Evolutionary conservation across 768 basidiomycete genomes (phyloP).

Genomic region (Hericium erinaceus): DNA sequence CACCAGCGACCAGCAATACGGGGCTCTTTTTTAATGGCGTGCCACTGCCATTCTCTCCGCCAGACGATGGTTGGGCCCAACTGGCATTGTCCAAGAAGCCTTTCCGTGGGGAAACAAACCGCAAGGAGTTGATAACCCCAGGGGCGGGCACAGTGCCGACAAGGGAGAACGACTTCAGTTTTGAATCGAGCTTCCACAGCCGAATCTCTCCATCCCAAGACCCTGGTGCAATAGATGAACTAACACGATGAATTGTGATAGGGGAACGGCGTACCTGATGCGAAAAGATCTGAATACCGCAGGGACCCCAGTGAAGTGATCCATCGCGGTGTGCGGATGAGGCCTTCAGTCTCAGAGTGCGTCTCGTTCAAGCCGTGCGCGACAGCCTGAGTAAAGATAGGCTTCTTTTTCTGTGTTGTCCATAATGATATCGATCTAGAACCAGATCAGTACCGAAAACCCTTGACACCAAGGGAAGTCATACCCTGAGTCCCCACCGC

Average conservation of each 20-base stretch:
- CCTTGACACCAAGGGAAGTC: conserved; percentile 21
- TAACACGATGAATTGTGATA: not conserved
- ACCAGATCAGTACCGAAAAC: not conserved
- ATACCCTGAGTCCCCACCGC: conserved; percentile 94
- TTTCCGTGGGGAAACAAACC: conserved; percentile 52
- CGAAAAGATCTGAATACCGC: conserved; percentile 86
- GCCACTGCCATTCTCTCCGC: conserved; percentile 11
- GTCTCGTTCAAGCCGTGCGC: conserved; percentile 81
- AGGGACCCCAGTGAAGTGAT: conserved; percentile 77
- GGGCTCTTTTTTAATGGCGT: conserved; percentile 6
- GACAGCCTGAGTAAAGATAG: conserved; percentile 75
- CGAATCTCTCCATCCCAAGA: conserved; percentile 90
- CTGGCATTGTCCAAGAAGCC: conserved; percentile 34
- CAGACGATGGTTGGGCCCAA: conserved; percentile 22
- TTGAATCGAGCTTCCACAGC: conserved; percentile 83
- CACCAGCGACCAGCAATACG: conserved; percentile 65
- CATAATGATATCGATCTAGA: conserved; percentile 84
- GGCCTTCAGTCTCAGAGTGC: conserved; percentile 63
- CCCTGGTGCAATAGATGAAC: conserved; percentile 36
- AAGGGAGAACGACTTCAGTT: conserved; percentile 66
- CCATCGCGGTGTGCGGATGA: conserved; percentile 79
- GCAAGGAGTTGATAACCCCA: conserved; percentile 87
- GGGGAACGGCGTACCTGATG: conserved; percentile 52
- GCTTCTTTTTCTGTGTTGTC: conserved; percentile 91
- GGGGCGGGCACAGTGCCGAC: conserved; percentile 53